Conservation (phyloP, 2,329 filamentous ascomycete genomes). For the Penicillium sp. region DNA sequence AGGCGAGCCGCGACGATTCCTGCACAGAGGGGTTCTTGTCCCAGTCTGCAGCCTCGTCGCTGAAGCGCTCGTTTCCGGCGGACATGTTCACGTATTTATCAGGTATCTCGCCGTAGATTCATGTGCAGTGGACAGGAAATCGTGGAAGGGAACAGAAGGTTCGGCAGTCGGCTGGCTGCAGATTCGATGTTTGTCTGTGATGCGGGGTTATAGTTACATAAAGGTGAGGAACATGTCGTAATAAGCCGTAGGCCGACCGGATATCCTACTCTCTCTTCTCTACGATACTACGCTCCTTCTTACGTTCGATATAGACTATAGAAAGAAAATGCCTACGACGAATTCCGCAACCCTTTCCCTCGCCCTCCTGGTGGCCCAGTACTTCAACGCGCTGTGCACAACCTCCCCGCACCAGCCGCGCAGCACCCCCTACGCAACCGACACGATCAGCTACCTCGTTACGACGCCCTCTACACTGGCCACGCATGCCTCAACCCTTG, state of each 20-base stretch:
- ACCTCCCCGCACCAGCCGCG: conserved; percentile 30
- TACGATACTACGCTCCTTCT: background rate
- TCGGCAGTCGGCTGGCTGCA: conserved; percentile 3
- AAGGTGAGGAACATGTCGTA: background rate
- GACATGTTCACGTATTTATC: conserved; percentile 6
- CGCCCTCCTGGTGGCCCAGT: conserved; percentile 23
- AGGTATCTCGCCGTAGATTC: background rate
- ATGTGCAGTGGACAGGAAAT: background rate
- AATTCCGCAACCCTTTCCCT: conserved; percentile 19
- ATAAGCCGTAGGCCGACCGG: background rate
- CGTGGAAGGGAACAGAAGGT: background rate
- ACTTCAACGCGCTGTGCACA: conserved; percentile 24
- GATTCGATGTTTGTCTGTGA: background rate
- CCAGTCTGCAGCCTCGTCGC: conserved; percentile 59
- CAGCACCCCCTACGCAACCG: conserved; percentile 6
- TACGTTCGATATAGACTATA: background rate
- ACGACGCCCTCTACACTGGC: conserved; percentile 14
- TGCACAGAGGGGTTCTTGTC: conserved; percentile 59
- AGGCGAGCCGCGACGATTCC: conserved; percentile 50
- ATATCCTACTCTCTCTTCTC: background rate
- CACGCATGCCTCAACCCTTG: conserved; percentile 15
- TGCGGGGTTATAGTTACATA: background rate
- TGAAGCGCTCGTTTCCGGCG: conserved; percentile 54
- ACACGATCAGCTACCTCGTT: conserved; percentile 26
- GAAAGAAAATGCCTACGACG: conserved; percentile 19